These are phyloP conservation scores for Earliella scabrosa DNA, from an alignment of 1,284 basidiomycete genomes.

Conservation along the genomic window DNA sequence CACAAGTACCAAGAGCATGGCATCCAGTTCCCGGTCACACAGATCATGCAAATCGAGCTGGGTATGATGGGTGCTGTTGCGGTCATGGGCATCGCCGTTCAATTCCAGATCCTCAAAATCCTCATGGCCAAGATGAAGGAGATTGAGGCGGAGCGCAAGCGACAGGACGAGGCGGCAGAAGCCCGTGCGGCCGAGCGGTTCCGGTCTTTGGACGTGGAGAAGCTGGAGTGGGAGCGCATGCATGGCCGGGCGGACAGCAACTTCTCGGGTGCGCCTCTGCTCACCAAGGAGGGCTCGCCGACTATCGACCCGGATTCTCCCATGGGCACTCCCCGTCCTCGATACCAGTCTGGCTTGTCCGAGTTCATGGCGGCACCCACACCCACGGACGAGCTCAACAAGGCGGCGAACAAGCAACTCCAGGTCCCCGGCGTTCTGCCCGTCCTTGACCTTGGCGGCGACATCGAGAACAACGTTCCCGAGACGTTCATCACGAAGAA, in stretches of 20 bases:
- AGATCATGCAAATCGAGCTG: conserved; percentile 93
- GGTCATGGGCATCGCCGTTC: conserved; percentile 88
- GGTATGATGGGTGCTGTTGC: conserved; percentile 84
- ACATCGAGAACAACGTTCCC: conserved; percentile 75
- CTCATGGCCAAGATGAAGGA: conserved; percentile 81
- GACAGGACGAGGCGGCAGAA: conserved; percentile 78
- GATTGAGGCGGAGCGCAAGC: conserved; percentile 77
- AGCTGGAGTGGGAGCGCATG: conserved; percentile 86
- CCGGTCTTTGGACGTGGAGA: conserved; percentile 69
- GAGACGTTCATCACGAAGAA: conserved; percentile 55
- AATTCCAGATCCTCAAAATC: conserved; percentile 83
- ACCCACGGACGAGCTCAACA: conserved; percentile 59
- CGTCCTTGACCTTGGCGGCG: conserved; percentile 71
- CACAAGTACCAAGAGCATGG: conserved; percentile 69
- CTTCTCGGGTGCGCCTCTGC: conserved; percentile 43
- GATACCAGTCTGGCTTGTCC: conserved; percentile 68
- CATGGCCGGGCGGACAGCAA: conserved; percentile 70
- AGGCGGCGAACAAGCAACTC: conserved; percentile 45
- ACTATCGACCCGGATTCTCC: conserved; percentile 52
- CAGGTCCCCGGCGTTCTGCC: conserved; percentile 68
- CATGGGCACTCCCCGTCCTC: conserved; percentile 53
- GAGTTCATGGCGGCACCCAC: conserved; percentile 69
- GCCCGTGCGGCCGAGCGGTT: conserved; percentile 76
- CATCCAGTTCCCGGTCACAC: conserved; percentile 82
- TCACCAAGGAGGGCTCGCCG: conserved; percentile 44